A percentile compares a stretch with the other conserved stretches of the same genome.
Evolutionary conservation across 2,329 filamentous ascomycete genomes (phyloP).

Genomic region (Microsporum audouinii): DNA sequence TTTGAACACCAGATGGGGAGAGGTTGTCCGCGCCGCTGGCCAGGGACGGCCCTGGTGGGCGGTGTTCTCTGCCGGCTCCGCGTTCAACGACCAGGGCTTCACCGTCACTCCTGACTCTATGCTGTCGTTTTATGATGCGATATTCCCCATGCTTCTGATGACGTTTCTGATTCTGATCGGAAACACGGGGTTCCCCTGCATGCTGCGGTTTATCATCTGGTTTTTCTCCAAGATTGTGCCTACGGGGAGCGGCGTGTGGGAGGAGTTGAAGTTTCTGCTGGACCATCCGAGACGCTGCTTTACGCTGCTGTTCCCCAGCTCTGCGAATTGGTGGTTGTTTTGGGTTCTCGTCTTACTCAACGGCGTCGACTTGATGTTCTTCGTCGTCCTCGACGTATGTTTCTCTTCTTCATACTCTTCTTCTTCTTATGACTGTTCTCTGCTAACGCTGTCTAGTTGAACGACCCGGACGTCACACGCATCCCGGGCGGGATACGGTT

Average conservation of each 20-base stretch:
- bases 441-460: slow-evolving; percentile 45
- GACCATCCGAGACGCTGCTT: slow-evolving; percentile 95
- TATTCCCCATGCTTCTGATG: slow-evolving; percentile 64
- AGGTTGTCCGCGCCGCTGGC: slow-evolving; percentile 50
- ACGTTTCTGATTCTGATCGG: slow-evolving; percentile 85
- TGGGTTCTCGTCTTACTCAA: slow-evolving; percentile 74
- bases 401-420: slow-evolving; percentile 17
- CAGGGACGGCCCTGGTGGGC: slow-evolving; percentile 74
- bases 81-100: slow-evolving; percentile 92
- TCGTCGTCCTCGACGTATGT: slow-evolving; percentile 79
- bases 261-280: slow-evolving; percentile 79
- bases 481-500: slow-evolving; percentile 65
- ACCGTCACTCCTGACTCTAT: slow-evolving; percentile 90
- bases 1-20: slow-evolving; percentile 51
- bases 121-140: slow-evolving; percentile 69
- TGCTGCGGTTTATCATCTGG: slow-evolving; percentile 93
- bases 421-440: slow-evolving; percentile 8
- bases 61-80: slow-evolving; percentile 74
- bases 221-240: slow-evolving; percentile 55
- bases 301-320: slow-evolving; percentile 79
- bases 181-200: slow-evolving; percentile 89
- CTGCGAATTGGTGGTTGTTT: slow-evolving; percentile 93
- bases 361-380: slow-evolving; percentile 74
- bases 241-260: slow-evolving; percentile 60
- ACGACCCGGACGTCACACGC: slow-evolving; percentile 55